Evolutionary conservation across 1,284 basidiomycete genomes (phyloP), one percentile per base, ranked within the genome.

Genomic region (Pseudozyma thailandica): DNA sequence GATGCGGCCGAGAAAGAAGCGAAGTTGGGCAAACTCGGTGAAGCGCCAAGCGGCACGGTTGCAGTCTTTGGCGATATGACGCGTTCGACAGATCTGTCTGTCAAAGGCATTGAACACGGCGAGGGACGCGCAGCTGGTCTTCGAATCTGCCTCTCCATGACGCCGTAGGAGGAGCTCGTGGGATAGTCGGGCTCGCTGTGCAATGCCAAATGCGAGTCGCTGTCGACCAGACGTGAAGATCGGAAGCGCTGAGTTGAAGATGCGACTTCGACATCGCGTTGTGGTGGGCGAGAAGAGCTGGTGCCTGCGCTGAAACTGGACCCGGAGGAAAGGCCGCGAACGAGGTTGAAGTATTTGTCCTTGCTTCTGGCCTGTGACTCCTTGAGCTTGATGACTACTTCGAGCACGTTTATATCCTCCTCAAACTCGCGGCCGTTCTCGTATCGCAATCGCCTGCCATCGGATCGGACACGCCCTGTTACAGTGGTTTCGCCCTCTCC

Each of bases 401-500:
- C 80, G 30, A 82, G 74, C 15, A 78, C 64, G 26, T 78, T 74
- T 45, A 58, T 66, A 43, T 70, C 63, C 21, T 68, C 71, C 16
- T 72, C 72, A 20, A 56, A 72, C 20, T 63, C 71, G 41, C 75
- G 75, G 16, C 75, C 77, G 41, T 77, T 73, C n/a, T 80, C 77
- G 44, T 74, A 75, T 18, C 57, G 44, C 38, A 72, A 43, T 7
- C 66, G 50, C 23, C 58, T 49, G 25, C 70, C 55, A 39, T 78
- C 78, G 27, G 63, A 63, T 27, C 76, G 64, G 33, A 82, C 72
- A 21, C 71, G 72, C n/a, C 80, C 80, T 1, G 72, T 75, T 47
- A 82, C 77, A 23, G 63, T 53, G 18, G 78, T 73, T 6, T 77
- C 64, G n/a, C 80, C 80, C 8, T 81, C 75, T 16, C 79, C 80